Base-by-base conservation (phyloP, 805 yeast species). In the Kluyveromyces aestuarii region DNA sequence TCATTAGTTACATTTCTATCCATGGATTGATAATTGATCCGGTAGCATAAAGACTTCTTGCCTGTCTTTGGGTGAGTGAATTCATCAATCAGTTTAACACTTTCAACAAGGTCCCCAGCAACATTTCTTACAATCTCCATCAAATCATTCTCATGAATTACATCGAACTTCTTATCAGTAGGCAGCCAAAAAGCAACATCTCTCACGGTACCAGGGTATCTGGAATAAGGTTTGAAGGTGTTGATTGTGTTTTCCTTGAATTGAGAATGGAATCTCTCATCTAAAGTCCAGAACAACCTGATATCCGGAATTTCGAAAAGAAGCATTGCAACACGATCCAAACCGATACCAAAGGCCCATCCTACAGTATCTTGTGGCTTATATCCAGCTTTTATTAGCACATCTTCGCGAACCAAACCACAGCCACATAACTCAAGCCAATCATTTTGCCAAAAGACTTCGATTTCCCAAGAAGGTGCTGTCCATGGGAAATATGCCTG, bases 401-500 rank as follows among this genome's bases (percentile, higher is more conserved):
- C 95, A 45, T 80, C 80, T 55, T 87, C 84, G 55, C 80, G 81
- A 8, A 89, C 96, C 37, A 91, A 75, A 25, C 99, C 99, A 68
- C 96, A 87, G 0, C 99, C 99, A 60, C 96, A 87, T 63, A 96
- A 82, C 69, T 93, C 99, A 36, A 93, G 73, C 99, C 99, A 93
- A 56, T 90, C 95, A 46, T 93, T 95, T 62, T 89, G 87, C 97
- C 98, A 93, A 90, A 95, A 89, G 5, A 93, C 96, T 68, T 93
- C 99, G 56, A 95, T 88, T 61, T 93, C 97, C 95, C 96, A 93
- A 40, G 96, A 86, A 3, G 99, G 99, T 1, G 96, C 81, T 2
- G 99, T 93, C 97, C 98, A 93, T 3, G 99, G 99, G 71, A 93
- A 93, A 60, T 82, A 87, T 0, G 93, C 95, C 59, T 87, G 95